Conservation (phyloP, 306 rosid species). For the Potentilla sterilis region DNA sequence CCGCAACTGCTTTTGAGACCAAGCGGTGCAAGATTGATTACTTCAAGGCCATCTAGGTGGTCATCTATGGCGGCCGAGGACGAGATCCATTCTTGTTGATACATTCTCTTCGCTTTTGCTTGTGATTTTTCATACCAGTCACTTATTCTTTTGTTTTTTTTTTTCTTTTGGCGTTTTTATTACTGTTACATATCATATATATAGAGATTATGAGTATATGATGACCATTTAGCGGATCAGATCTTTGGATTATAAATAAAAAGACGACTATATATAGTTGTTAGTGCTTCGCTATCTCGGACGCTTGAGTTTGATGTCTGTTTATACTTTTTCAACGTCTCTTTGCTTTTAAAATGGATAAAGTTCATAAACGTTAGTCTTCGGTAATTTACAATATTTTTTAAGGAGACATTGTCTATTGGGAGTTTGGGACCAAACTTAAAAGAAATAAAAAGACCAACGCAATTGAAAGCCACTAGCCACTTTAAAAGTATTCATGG, state of each 20-base stretch:
- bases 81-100: neutral
- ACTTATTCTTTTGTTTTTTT: slow-evolving; percentile 15
- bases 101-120: neutral
- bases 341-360: neutral
- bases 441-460: neutral
- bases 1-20: slow-evolving; percentile 30
- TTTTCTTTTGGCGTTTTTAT: neutral
- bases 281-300: neutral
- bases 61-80: neutral
- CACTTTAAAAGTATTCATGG: neutral
- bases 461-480: neutral
- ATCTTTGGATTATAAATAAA: slow-evolving; percentile 6
- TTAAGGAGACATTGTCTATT: neutral
- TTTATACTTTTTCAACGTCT: neutral
- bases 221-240: neutral
- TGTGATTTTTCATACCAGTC: neutral
- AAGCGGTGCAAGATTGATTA: slow-evolving; percentile 54
- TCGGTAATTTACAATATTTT: neutral
- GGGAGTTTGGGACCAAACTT: neutral
- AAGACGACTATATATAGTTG: neutral
- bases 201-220: neutral
- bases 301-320: neutral
- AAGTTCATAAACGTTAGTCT: neutral
- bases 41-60: slow-evolving; percentile 21
- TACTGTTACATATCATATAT: neutral